A percentile compares a stretch with the other conserved stretches of the same genome.
Conservation (phyloP, 1,284 basidiomycete genomes). For the Microbotryum saponariae region DNA sequence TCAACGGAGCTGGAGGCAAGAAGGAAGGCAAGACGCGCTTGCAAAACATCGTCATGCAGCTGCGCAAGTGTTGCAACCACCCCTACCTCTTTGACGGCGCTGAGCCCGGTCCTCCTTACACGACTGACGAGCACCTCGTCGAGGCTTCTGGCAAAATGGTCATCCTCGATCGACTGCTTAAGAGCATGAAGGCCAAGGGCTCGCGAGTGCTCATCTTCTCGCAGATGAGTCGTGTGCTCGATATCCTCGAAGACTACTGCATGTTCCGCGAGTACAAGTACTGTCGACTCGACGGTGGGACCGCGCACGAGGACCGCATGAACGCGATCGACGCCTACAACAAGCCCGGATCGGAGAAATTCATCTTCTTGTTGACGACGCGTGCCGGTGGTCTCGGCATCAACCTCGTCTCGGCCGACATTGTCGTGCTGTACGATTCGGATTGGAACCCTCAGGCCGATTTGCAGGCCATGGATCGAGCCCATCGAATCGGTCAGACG, state of each 20-base stretch:
- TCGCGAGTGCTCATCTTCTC: slow-evolving; percentile 95
- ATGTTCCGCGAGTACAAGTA: slow-evolving; percentile 87
- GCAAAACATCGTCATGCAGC: slow-evolving; percentile 99
- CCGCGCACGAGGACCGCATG: slow-evolving; percentile 94
- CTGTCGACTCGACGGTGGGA: slow-evolving; percentile 92
- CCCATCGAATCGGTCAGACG: slow-evolving; percentile 96
- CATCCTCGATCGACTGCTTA: slow-evolving; percentile 88
- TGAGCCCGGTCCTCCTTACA: slow-evolving; percentile 96
- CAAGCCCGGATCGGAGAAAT: slow-evolving; percentile 87
- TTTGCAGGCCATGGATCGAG: slow-evolving; percentile 97
- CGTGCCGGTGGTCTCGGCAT: slow-evolving; percentile 98
- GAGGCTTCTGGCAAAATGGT: slow-evolving; percentile 96
- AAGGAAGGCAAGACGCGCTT: slow-evolving; percentile 97
- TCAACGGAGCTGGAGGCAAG: slow-evolving; percentile 89
- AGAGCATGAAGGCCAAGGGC: slow-evolving; percentile 82
- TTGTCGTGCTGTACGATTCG: slow-evolving; percentile 94
- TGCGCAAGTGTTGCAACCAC: slow-evolving; percentile 54
- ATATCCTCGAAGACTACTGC: slow-evolving; percentile 97
- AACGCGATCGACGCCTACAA: slow-evolving; percentile 97
- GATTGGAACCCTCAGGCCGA: slow-evolving; percentile 80
- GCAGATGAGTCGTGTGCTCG: slow-evolving; percentile 92
- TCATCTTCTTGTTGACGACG: slow-evolving; percentile 94
- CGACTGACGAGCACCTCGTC: slow-evolving; percentile 93
- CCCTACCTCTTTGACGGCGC: slow-evolving; percentile 75
- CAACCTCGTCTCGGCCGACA: slow-evolving; percentile 89